Percentiles rank a stretch among this genome's conserved stretches.
phyloP scores from a whole-genome alignment of 768 basidiomycete genomes.

The Boletellus ananas region DNA sequence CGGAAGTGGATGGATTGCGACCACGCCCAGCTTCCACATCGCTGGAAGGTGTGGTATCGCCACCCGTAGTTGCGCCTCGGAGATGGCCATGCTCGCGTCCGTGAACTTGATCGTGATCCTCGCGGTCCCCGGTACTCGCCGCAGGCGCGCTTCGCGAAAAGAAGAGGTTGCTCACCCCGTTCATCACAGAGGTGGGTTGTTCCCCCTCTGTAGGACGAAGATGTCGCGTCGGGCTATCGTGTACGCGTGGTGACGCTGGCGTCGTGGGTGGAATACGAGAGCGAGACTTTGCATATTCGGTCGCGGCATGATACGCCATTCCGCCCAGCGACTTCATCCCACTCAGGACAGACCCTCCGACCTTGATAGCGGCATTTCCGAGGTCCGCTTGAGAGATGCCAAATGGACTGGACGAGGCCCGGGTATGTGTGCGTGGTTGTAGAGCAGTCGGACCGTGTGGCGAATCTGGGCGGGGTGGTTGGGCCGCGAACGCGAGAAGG shows the following conservation, averaged over 20 bases:
- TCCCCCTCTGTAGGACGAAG: constrained; percentile 22
- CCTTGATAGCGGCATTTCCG: constrained; percentile 51
- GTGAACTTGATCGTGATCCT: constrained; percentile 1
- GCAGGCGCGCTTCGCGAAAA: constrained; percentile 66
- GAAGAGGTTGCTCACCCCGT: constrained; percentile 36
- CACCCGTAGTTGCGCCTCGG: background rate
- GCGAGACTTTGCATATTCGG: constrained; percentile 38
- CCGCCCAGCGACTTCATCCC: constrained; percentile 64
- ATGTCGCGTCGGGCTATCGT: constrained; percentile 8
- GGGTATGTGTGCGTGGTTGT: constrained; percentile 21
- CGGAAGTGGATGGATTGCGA: constrained; percentile 21
- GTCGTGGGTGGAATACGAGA: constrained; percentile 9
- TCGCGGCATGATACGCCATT: constrained; percentile 50
- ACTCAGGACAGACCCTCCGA: constrained; percentile 58
- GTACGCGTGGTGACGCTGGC: constrained; percentile 4
- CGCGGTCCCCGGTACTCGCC: constrained; percentile 2
- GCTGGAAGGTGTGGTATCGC: constrained; percentile 6
- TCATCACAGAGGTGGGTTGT: constrained; percentile 7
- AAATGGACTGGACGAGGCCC: constrained; percentile 25
- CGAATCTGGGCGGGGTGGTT: constrained; percentile 28
- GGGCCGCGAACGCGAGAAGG: constrained; percentile 58
- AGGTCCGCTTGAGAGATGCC: constrained; percentile 46
- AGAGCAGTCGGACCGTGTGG: constrained; percentile 13
- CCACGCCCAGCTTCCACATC: constrained; percentile 12
- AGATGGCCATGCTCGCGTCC: constrained; percentile 7